A percentile compares a stretch with the other conserved stretches of the same genome.
Conservation (phyloP, 768 basidiomycete genomes). For the Tulasnella sp. region DNA sequence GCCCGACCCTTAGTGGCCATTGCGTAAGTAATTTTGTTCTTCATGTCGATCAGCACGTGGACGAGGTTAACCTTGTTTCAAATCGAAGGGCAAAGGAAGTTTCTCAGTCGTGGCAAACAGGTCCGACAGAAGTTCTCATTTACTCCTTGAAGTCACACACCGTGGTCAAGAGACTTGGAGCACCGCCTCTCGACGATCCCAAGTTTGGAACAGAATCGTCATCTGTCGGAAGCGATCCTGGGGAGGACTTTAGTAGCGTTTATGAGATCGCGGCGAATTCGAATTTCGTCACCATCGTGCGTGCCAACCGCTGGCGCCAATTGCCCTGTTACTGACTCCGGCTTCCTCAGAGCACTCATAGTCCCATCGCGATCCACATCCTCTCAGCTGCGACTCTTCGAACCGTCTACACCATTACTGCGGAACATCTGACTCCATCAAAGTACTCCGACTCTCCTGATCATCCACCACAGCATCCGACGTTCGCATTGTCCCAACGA, state of each 20-base stretch:
- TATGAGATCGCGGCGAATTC: conserved; percentile 45
- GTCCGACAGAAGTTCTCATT: conserved; percentile 37
- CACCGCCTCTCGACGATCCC: conserved; percentile 15
- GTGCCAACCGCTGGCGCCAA: conserved; percentile 33
- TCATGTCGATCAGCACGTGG: background rate
- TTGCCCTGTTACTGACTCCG: background rate
- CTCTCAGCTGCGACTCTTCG: conserved; percentile 53
- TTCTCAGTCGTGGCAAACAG: conserved; percentile 27
- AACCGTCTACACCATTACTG: conserved; percentile 48
- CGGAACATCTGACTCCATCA: conserved; percentile 35
- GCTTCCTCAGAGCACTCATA: conserved; percentile 51
- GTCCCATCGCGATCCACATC: conserved; percentile 53
- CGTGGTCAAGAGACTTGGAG: conserved; percentile 45
- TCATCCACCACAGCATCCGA: conserved; percentile 40
- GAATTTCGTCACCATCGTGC: conserved; percentile 55
- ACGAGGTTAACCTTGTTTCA: background rate
- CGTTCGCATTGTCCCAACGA: conserved; percentile 58
- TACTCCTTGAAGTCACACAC: conserved; percentile 50
- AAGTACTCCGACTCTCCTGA: conserved; percentile 25
- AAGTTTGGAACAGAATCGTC: conserved; percentile 32
- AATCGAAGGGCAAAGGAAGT: conserved; percentile 30
- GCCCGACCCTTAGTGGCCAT: conserved; percentile 24
- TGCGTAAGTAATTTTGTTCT: conserved; percentile 35
- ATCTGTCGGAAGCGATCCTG: conserved; percentile 26
- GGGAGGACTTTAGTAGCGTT: conserved; percentile 37